A percentile compares a stretch with the other conserved stretches of the same genome.
Evolutionary conservation across 177 flowering plant genomes (phyloP).

Genomic region (Vitis hybrid): DNA sequence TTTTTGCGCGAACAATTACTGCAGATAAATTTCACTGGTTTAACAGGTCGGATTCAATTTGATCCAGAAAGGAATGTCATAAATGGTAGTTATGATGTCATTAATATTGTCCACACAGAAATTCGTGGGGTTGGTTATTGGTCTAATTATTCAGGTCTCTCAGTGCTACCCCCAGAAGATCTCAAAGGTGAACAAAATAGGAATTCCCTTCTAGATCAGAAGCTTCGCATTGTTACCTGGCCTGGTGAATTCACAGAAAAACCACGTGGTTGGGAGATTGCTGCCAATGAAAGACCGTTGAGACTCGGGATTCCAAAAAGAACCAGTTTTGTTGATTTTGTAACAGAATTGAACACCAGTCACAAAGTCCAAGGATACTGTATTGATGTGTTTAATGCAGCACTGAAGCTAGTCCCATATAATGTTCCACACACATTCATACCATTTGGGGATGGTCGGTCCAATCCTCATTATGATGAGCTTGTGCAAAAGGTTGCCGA

Average conservation of each 20-base stretch:
- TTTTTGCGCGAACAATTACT: constrained; percentile 35
- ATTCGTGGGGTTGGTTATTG: constrained; percentile 64
- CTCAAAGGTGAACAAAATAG: constrained; percentile 11
- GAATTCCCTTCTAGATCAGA: constrained; percentile 22
- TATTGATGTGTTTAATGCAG: constrained; percentile 68
- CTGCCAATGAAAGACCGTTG: constrained; percentile 53
- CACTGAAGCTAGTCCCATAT: constrained; percentile 56
- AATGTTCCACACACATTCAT: constrained; percentile 50
- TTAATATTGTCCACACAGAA: constrained; percentile 40
- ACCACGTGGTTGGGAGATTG: constrained; percentile 88
- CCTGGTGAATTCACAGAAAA: constrained; percentile 58
- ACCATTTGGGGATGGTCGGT: constrained; percentile 64
- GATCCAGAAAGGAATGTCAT: constrained; percentile 45
- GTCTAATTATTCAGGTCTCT: constrained; percentile 64
- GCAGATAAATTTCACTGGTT: constrained; percentile 57
- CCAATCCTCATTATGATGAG: constrained; percentile 60
- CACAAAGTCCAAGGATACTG: constrained; percentile 57
- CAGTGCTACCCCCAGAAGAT: constrained; percentile 49
- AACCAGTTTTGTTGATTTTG: constrained; percentile 67
- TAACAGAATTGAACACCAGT: constrained; percentile 26
- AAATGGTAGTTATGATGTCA: constrained; percentile 51
- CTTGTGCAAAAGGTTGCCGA: constrained; percentile 55
- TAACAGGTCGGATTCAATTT: constrained; percentile 62
- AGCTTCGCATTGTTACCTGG: constrained; percentile 60
- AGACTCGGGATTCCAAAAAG: constrained; percentile 73